A percentile compares a stretch with the other conserved stretches of the same genome.
phyloP scores from a whole-genome alignment of 2,329 filamentous ascomycete genomes.

The Paracorniculantispora psalliotae region DNA sequence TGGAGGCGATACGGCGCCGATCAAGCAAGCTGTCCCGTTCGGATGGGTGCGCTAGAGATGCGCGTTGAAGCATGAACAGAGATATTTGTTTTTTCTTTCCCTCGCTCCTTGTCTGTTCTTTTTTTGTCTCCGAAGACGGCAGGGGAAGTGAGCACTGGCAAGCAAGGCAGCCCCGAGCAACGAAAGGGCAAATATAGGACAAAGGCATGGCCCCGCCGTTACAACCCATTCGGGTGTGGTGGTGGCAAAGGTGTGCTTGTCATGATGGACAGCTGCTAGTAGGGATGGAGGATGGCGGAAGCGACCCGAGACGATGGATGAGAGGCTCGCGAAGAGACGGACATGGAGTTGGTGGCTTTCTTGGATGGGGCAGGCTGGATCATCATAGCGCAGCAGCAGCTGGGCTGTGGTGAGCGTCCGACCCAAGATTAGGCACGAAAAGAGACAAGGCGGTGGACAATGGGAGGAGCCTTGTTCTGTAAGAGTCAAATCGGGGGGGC shows the following conservation, averaged over 20 bases:
- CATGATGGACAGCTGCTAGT: conserved; percentile 6
- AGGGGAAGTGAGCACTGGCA: not conserved
- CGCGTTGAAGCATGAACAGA: not conserved
- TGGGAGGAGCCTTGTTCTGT: not conserved
- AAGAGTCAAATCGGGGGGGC: conserved; percentile 1
- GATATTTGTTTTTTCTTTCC: conserved; percentile 3
- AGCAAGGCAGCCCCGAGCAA: not conserved
- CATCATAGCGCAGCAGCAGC: conserved; percentile 11
- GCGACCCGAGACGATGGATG: conserved; percentile 11
- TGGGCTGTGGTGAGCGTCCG: conserved; percentile 12
- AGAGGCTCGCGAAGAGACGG: conserved; percentile 3
- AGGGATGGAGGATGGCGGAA: conserved; percentile 11
- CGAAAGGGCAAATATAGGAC: not conserved
- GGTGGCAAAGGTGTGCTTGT: not conserved
- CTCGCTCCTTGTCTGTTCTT: not conserved
- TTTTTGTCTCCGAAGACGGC: not conserved
- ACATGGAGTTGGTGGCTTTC: conserved; percentile 3
- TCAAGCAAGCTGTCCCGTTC: conserved; percentile 1
- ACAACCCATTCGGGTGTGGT: not conserved
- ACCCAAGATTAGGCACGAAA: conserved; percentile 13
- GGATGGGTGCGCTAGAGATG: conserved; percentile 7
- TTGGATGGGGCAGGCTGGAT: conserved; percentile 7
- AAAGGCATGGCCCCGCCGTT: not conserved
- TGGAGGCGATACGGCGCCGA: conserved; percentile 3
- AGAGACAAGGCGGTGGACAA: conserved; percentile 12